These are phyloP conservation scores for Candida frijolesensis DNA, from an alignment of 1,139 yeast genomes.

Conservation along the genomic window DNA sequence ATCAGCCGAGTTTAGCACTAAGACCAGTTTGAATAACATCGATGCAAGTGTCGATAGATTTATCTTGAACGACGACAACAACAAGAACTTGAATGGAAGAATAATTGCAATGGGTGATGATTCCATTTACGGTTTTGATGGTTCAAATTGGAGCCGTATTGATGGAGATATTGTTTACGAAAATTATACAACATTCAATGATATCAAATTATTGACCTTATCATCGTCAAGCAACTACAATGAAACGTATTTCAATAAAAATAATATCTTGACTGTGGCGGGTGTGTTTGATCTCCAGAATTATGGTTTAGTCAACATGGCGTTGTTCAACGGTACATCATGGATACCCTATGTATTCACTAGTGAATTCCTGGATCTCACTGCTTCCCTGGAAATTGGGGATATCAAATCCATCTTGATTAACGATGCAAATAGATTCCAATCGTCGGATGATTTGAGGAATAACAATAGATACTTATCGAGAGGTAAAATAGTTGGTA, in stretches of 20 bases:
- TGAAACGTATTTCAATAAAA: conserved; percentile 38
- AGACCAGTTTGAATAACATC: conserved; percentile 25
- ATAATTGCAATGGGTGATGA: conserved; percentile 58
- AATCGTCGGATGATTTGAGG: conserved; percentile 39
- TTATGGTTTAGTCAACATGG: conserved; percentile 67
- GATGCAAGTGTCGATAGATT: conserved; percentile 47
- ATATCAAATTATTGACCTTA: conserved; percentile 42
- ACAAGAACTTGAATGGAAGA: conserved; percentile 47
- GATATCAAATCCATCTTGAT: conserved; percentile 35
- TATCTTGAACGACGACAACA: conserved; percentile 50
- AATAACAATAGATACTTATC: conserved; percentile 27
- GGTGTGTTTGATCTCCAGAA: conserved; percentile 57
- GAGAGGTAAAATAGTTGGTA: conserved; percentile 80
- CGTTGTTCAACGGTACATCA: conserved; percentile 63
- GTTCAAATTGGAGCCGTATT: conserved; percentile 46
- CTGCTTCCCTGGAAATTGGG: conserved; percentile 25
- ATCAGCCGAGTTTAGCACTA: conserved; percentile 25
- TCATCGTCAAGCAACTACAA: conserved; percentile 31
- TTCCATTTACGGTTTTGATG: conserved; percentile 53
- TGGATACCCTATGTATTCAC: conserved; percentile 73
- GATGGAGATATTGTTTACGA: conserved; percentile 35
- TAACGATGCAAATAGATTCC: conserved; percentile 39
- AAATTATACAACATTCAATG: conserved; percentile 35
- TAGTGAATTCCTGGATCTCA: conserved; percentile 15
- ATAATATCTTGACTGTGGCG: conserved; percentile 56